Base-by-base conservation (phyloP, 345 rosid genomes). In the Brassica cretica region DNA sequence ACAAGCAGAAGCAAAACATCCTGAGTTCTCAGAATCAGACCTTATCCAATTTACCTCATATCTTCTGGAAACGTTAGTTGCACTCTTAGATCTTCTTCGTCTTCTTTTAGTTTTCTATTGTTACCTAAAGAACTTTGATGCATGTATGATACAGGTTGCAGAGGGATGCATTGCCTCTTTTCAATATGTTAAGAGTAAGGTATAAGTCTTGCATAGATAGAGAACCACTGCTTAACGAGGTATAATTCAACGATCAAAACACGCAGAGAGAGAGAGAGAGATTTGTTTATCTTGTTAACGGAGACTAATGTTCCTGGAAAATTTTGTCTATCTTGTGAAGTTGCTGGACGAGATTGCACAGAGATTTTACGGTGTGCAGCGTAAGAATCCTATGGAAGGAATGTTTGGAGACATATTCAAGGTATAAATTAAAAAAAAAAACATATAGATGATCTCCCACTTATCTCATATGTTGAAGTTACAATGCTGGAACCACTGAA, bases 81-180 rank as follows among this genome's bases (percentile, higher is more conserved):
- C 66, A 5, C 5, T 41, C 73, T 69, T 18, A 11, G 30, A 64
- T 65, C 76, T 37, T 46, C 66, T 19, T 58, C 60, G 49, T 61
- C 60, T 35, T 21, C 24, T 1, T 21, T 21, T 21, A 21, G 24
- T 21, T 21, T 21, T 21, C 24, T 21, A 21, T 21, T 74, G 63
- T 78, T 37, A 60, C 58, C 32, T 51, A n/a, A 64, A 29, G 32
- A 70, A n/a, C 4, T 64, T 67, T 64, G 65, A 19, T 46, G n/a
- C 15, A 5, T 5, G 3, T 24, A 5, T 5, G 3, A 25, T 76
- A 79, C 92, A 96, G 98, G 83, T 71, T 96, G 87, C 84, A 87
- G 86, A 91, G 94, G 85, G 98, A 91, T 80, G 96, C 99, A n/a
- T 81, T 90, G 68, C 98, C 97, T 8, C 94, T 95, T 72, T 95